Evolutionary conservation across 139 green algal species (phyloP).

Genomic region (Diplosphaera chodatii): DNA sequence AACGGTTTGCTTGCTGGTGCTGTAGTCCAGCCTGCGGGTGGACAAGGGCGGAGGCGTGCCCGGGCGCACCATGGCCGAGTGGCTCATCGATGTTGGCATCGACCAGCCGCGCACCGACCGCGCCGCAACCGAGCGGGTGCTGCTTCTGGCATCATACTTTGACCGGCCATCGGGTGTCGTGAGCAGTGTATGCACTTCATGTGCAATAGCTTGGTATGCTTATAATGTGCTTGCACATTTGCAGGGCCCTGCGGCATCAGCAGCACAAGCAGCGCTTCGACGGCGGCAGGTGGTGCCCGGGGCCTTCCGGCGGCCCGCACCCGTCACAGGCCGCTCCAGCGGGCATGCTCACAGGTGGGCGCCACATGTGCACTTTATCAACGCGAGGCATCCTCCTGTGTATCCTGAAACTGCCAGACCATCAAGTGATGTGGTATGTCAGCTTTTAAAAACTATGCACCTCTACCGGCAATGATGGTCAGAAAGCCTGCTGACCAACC

Average conservation of each 20-base stretch:
- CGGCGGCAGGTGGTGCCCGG: conserved; percentile 12
- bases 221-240: background rate
- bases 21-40: conserved; percentile 51
- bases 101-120: conserved; percentile 37
- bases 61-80: conserved; percentile 67
- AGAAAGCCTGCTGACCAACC: too few species aligned
- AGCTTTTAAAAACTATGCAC: too few species aligned
- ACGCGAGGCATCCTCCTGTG: too few species aligned
- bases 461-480: too few species aligned
- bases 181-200: too few species aligned
- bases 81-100: conserved; percentile 59
- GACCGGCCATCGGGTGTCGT: too few species aligned
- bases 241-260: background rate
- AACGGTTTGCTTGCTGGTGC: too few species aligned
- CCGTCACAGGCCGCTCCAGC: background rate
- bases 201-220: too few species aligned
- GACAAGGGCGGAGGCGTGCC: conserved; percentile 34
- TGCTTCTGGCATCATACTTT: too few species aligned
- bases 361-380: background rate
- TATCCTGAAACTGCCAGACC: too few species aligned
- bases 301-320: background rate
- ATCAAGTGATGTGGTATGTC: too few species aligned
- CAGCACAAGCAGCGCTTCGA: conserved; percentile 20
- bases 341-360: conserved; percentile 9
- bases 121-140: background rate